Base-by-base conservation (phyloP, 305 asterid genomes). In the Lippia alba region DNA sequence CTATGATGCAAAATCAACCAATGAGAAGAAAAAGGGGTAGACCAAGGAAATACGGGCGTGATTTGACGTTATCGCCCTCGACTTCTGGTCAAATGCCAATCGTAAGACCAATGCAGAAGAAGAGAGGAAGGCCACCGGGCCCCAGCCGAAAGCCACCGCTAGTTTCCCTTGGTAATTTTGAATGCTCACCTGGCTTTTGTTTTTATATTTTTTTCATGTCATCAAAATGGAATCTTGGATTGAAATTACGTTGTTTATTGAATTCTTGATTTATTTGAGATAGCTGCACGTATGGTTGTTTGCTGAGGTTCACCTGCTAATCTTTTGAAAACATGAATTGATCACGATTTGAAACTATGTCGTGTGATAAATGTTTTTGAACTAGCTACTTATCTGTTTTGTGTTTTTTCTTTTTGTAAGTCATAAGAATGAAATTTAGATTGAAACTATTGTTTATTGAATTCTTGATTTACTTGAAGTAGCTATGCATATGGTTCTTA, bases 1-100 rank as follows among this genome's bases (percentile, higher is more conserved):
- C 74, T 45, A 68, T 77, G 76, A 67, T 82, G 75, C 86, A 76
- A 48, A 79, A 81, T 34, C 85, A 79, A 50, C 85, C 84, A 8
- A 73, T 85, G 57, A 79, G 91, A 41, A 84, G 89, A 41, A 87
- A 85, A 73, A 72, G 91, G 67, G 94, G 94, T 66, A 88, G 91
- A 69, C 94, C 94, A 17, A 64, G 89, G 61, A 85, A 87, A 71
- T 85, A 85, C 65, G 91, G 91, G 45, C 79, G 79, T 33, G 85
- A 72, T 45, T 71, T 78, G 75, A 74, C 82, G 15, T 63, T 82
- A 74, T 69, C 73, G 33, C 83, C 87, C 57, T 69, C 76, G 14
- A 60, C 76, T 0, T 73, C 78, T 30, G 63, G 61, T 58, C 60
- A 63, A 19, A 61, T 71, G 66, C 73, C 75, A 6, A 48, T 71